Evolutionary conservation across 169 alveolate genomes (phyloP).

Genomic region (Theileria parva): DNA sequence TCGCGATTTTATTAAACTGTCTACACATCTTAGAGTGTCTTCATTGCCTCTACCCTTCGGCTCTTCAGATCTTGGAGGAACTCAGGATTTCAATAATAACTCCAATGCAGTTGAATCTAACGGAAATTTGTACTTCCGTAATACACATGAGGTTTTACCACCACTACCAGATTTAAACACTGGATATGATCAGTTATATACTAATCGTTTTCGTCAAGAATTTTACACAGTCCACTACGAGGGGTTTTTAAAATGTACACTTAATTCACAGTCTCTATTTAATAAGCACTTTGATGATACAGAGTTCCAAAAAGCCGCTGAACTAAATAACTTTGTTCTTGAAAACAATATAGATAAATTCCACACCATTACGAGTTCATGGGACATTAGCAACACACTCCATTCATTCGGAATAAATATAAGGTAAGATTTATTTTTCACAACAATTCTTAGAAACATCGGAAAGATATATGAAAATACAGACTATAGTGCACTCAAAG

Average conservation of each 20-base stretch:
- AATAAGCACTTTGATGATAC: constrained; percentile 48
- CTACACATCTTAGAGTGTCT: constrained; percentile 47
- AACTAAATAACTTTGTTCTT: constrained; percentile 53
- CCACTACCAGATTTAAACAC: constrained; percentile 50
- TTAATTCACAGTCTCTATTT: constrained; percentile 35
- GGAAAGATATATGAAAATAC: constrained; percentile 67
- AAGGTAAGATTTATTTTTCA: constrained; percentile 34
- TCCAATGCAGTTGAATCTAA: constrained; percentile 66
- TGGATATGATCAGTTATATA: constrained; percentile 48
- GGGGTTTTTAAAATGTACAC: constrained; percentile 49
- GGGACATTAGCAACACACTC: constrained; percentile 67
- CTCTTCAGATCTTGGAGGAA: constrained; percentile 56
- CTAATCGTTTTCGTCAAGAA: constrained; percentile 57
- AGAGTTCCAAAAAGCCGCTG: constrained; percentile 43
- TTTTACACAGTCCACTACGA: constrained; percentile 49
- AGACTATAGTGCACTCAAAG: constrained; percentile 37
- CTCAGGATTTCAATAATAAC: constrained; percentile 28
- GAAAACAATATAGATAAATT: constrained; percentile 60
- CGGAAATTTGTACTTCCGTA: constrained; percentile 57
- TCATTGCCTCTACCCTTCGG: constrained; percentile 75
- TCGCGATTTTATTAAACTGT: constrained; percentile 47
- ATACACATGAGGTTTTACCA: constrained; percentile 75
- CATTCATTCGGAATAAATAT: constrained; percentile 76
- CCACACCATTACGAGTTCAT: constrained; percentile 64
- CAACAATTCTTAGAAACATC: constrained; percentile 44